Evolutionary conservation across 1,139 yeast genomes (phyloP).

Genomic region (Pichia sp.): DNA sequence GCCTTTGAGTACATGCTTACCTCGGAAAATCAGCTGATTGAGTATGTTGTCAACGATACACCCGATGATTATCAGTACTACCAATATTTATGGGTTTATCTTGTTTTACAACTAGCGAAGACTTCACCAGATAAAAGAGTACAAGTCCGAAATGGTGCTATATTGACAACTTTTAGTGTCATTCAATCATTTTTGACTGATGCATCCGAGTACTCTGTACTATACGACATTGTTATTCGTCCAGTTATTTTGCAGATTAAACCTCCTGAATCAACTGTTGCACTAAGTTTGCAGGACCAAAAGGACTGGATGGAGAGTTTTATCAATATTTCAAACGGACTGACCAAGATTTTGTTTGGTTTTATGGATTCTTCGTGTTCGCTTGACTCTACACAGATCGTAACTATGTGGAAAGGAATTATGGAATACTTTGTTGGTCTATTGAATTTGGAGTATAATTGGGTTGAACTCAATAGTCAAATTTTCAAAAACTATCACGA

Average conservation of each 20-base stretch:
- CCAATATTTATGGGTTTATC: constrained; percentile 55
- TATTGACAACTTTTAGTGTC: constrained; percentile 82
- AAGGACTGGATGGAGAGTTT: constrained; percentile 57
- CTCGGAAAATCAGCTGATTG: constrained; percentile 29
- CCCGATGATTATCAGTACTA: constrained; percentile 21
- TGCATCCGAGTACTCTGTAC: constrained; percentile 53
- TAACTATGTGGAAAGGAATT: constrained; percentile 48
- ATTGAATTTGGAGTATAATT: constrained; percentile 35
- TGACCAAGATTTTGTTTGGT: constrained; percentile 47
- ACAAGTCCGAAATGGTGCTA: constrained; percentile 84
- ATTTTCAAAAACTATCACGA: constrained; percentile 51
- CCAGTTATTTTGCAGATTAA: constrained; percentile 36
- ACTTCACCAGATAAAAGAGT: constrained; percentile 63
- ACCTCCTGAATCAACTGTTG: constrained; percentile 10
- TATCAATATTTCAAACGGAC: constrained; percentile 54
- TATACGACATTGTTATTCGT: constrained; percentile 49
- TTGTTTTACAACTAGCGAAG: constrained; percentile 56
- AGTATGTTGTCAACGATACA: constrained; percentile 25
- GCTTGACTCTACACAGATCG: neutral
- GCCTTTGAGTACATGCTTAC: constrained; percentile 15
- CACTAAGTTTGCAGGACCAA: constrained; percentile 15
- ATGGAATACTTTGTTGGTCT: constrained; percentile 45
- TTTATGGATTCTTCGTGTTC: neutral
- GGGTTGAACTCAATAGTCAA: constrained; percentile 47
- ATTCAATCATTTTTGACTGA: constrained; percentile 70